Base-by-base conservation (phyloP, 805 yeast species). In the Priceomyces castillae region DNA sequence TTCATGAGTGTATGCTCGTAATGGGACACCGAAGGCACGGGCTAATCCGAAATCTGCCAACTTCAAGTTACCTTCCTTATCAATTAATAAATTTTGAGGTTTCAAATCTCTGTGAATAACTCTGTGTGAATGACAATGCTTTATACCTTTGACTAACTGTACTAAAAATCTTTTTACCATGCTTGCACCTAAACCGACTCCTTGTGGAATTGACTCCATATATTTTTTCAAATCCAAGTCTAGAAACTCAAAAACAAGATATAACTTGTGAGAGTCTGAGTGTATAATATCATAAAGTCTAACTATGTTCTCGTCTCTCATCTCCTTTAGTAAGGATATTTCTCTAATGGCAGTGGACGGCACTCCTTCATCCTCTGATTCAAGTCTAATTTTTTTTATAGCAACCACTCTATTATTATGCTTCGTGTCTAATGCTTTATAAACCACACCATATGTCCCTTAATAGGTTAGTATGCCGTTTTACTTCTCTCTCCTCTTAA, bases 311-410 rank as follows among this genome's bases (percentile, higher is more conserved):
- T 89, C 95, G 67, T 94, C 96, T 51, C 88, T 80, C 76, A 94
- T 77, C 62, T 94, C 99, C 63, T 94, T 92, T 65, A 94, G 77
- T 37, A 94, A 74, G 1, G 98, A 92, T 54, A 94, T 94, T 62
- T 94, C 99, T 56, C 99, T 77, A 46, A 94, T 94, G 4, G 99
- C 98, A 0, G 99, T 94, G 1, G 97, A 90, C 1, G 99, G 99
- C 17, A 95, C 97, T 15, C 99, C 99, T 64, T 94, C 99, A 64
- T 89, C 96, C 64, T 94, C 99, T 16, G 95, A 88, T 62, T 94
- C 99, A 41, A 94, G 71, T 46, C 98, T 80, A 63, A 94, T 95
- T 68, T 94, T 95, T 65, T 94, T 94, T 54, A 94, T 72, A 0
- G 99, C 99, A 30, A 94, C 99, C 36, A 90, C 80, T n/a, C 97